Base-by-base conservation (phyloP, 2,329 filamentous ascomycete genomes). In the Phaeomoniella chlamydospora region DNA sequence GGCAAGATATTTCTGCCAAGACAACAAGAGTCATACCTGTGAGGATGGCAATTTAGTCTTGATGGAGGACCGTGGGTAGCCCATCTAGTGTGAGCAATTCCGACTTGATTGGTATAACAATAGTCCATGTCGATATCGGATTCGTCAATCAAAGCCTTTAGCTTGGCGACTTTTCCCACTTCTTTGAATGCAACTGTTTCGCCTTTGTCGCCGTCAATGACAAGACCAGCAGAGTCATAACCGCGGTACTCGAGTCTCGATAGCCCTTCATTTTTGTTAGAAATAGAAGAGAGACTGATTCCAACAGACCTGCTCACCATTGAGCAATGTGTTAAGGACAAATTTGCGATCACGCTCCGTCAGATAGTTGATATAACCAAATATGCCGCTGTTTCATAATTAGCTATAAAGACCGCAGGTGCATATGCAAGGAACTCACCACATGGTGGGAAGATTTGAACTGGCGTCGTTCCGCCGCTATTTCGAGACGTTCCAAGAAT, bases 311-410 rank as follows among this genome's bases (percentile, higher is more conserved):
- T 31, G 65, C 78, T 63, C 64, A 86, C 86, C 88, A 69, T 96
- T 94, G 61, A 94, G 81, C 50, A 98, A 73, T 43, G 88, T 96
- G 59, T 94, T 78, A 57, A 96, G 73, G 61, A 96, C 93, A 67
- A 80, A 92, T 65, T 84, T 87, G 61, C 90, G 77, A 69, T 96
- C 88, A 75, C 93, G 94, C 74, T 96, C 90, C 59, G 96, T 85
- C 60, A 96, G 70, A 67, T 96, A 96, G 71, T 96, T 96, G 70
- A 96, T 84, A 73, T 96, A 96, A 54, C 88, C 88, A 68, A 96
- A 92, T 65, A 90, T 92, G 62, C 84, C 84, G 77, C 83, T 88
- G 46, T 42, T 22, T 33, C 18, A 33, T 9, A 9, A n/a, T 26
- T 26, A n/a, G n/a, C 9, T n/a, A 6, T 9, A 6, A n/a, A n/a